Conservation (phyloP, 306 rosid genomes). For the Prunus kanzakura region DNA sequence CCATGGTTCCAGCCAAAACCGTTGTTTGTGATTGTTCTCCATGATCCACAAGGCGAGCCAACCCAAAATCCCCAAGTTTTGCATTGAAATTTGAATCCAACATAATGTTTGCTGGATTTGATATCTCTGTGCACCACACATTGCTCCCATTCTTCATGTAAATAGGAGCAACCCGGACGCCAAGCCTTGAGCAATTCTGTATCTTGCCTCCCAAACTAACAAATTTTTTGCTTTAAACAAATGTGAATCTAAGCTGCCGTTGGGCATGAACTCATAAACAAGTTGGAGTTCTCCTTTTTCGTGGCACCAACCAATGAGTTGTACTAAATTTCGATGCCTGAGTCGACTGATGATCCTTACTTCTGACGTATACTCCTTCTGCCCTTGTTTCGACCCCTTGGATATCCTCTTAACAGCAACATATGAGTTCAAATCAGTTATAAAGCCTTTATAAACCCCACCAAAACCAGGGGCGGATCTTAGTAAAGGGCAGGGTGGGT, state of each 20-base stretch:
- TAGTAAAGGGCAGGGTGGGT: too few species aligned
- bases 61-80: slow-evolving; percentile 13
- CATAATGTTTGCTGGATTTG: slow-evolving; percentile 1
- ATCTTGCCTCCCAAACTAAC: slow-evolving; percentile 3
- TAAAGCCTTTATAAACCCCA: background rate
- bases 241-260: background rate
- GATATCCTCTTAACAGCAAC: slow-evolving; percentile 10
- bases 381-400: background rate
- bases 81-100: background rate
- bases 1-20: slow-evolving; percentile 4
- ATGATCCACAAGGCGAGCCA: slow-evolving; percentile 11
- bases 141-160: slow-evolving; percentile 11
- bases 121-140: slow-evolving; percentile 10
- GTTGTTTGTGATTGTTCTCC: background rate
- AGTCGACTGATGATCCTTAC: slow-evolving; percentile 12
- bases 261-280: slow-evolving; percentile 1
- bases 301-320: slow-evolving; percentile 16
- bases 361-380: slow-evolving; percentile 1
- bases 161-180: background rate
- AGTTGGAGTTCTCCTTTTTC: background rate
- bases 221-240: background rate
- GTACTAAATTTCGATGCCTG: slow-evolving; percentile 4
- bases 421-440: background rate
- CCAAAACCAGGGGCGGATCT: too few species aligned
- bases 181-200: background rate